Percentiles rank a stretch among this genome's conserved stretches.
Evolutionary conservation across 2,329 filamentous ascomycete species (phyloP).

Genomic region (Arthrobotrys sinensis): DNA sequence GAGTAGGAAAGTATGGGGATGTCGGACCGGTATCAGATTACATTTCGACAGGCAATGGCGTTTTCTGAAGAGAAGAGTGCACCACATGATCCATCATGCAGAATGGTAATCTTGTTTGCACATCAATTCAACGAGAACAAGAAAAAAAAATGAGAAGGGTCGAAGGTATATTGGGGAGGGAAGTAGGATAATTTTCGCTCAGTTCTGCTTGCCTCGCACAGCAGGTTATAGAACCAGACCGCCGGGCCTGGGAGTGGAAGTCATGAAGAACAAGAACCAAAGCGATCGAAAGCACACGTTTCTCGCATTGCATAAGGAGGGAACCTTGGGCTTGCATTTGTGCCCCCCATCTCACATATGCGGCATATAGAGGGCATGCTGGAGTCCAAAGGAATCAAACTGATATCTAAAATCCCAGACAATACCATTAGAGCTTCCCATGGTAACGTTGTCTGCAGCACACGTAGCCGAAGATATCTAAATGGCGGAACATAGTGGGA

Average conservation of each 20-base stretch:
- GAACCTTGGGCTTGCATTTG: slow-evolving; percentile 36
- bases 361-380: slow-evolving; percentile 30
- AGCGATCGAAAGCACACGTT: slow-evolving; percentile 58
- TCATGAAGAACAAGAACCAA: slow-evolving; percentile 29
- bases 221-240: slow-evolving; percentile 36
- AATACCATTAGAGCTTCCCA: slow-evolving; percentile 23
- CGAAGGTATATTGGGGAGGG: not conserved
- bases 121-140: slow-evolving; percentile 28
- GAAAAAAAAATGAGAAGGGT: not conserved
- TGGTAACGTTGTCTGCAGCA: slow-evolving; percentile 56
- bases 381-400: not conserved
- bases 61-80: slow-evolving; percentile 24
- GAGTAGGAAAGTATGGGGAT: slow-evolving; percentile 59
- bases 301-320: slow-evolving; percentile 56
- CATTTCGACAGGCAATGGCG: slow-evolving; percentile 31
- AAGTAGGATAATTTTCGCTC: slow-evolving; percentile 22
- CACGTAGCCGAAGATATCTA: slow-evolving; percentile 51
- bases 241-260: slow-evolving; percentile 26
- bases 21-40: slow-evolving; percentile 61
- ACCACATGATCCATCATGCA: slow-evolving; percentile 57
- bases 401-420: slow-evolving; percentile 22
- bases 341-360: slow-evolving; percentile 4
- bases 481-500: not conserved
- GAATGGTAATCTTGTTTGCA: slow-evolving; percentile 43
- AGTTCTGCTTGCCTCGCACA: slow-evolving; percentile 41